phyloP scores from a whole-genome alignment of 176 grass and related monocot genomes.

The Saccharum spontaneum region DNA sequence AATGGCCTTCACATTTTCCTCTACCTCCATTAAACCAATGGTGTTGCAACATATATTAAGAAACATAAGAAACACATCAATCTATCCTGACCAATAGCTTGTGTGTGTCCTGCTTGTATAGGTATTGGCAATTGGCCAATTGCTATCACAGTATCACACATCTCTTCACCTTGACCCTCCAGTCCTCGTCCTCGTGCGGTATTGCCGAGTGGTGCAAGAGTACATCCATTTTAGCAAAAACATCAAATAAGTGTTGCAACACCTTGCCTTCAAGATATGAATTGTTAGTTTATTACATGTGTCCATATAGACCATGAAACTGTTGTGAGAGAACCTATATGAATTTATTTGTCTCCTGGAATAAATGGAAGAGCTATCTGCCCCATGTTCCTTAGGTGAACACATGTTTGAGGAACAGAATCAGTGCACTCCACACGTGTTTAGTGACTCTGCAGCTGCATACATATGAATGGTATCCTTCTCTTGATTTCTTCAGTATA shows the following conservation, averaged over 20 bases:
- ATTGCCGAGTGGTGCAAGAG: neutral
- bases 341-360: neutral
- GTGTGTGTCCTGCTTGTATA: neutral
- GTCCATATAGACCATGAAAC: neutral
- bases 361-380: neutral
- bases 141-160: neutral
- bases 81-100: neutral
- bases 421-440: neutral
- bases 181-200: neutral
- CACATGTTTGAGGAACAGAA: neutral
- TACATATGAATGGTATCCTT: neutral
- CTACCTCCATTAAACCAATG: neutral
- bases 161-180: neutral
- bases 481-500: neutral
- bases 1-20: neutral
- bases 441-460: neutral
- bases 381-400: neutral
- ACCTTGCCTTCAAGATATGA: neutral
- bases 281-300: neutral
- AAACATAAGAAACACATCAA: neutral
- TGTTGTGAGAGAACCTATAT: neutral
- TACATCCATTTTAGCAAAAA: neutral
- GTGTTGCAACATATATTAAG: neutral
- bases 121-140: neutral
- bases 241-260: neutral